Conservation (phyloP, 441 rosid species). For the Erodium texanum region DNA sequence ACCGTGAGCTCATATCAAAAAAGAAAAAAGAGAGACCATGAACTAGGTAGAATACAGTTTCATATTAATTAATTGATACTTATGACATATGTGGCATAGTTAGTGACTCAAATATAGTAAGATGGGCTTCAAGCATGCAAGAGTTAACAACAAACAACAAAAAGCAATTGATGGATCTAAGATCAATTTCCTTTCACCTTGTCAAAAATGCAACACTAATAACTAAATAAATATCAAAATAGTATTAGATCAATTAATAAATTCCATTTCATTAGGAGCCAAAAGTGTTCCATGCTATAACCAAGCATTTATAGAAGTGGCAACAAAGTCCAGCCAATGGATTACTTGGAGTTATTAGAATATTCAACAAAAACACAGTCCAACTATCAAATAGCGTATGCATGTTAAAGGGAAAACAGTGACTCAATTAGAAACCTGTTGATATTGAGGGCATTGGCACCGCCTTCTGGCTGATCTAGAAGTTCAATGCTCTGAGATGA, state of each 20-base stretch:
- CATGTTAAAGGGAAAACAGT: background rate
- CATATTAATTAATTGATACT: background rate
- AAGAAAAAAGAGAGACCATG: background rate
- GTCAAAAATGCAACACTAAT: background rate
- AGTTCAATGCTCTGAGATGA: slow-evolving; percentile 46
- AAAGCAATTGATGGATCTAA: background rate
- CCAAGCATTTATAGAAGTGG: background rate
- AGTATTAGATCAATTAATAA: background rate
- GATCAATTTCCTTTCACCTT: background rate
- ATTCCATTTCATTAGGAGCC: background rate
- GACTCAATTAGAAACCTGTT: slow-evolving; percentile 38
- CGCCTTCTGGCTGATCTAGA: slow-evolving; percentile 74
- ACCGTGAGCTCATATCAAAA: no score
- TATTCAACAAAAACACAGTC: background rate
- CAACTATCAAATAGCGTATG: background rate
- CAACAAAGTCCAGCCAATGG: background rate
- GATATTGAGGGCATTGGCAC: slow-evolving; percentile 67
- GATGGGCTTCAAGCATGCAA: background rate
- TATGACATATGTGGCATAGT: background rate
- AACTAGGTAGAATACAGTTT: background rate
- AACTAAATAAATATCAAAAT: background rate
- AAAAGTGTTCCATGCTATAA: background rate
- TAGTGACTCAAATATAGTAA: background rate
- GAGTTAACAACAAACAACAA: background rate
- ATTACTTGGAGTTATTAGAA: background rate